These are phyloP conservation scores for Umbilicaria muhlenbergii DNA, from an alignment of 495 filamentous ascomycete genomes.

Conservation along the genomic window DNA sequence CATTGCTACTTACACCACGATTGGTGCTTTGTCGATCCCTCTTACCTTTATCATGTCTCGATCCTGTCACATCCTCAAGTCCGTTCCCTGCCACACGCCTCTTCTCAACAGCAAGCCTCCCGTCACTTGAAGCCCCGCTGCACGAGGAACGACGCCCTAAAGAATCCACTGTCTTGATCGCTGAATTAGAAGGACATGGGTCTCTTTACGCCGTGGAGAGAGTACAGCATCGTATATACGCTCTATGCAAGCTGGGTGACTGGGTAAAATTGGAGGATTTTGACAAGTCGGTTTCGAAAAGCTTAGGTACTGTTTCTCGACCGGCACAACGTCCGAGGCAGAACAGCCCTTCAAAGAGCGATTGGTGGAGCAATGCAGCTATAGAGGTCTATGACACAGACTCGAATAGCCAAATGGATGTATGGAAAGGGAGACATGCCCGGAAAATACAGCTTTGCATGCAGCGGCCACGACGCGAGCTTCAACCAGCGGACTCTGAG, in stretches of 20 bases:
- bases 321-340: conserved; percentile 28
- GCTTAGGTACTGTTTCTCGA: conserved; percentile 21
- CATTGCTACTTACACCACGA: conserved; percentile 5
- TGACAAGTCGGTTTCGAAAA: conserved; percentile 19
- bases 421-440: background rate
- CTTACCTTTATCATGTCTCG: conserved; percentile 11
- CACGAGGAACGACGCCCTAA: background rate
- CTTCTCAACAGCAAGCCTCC: conserved; percentile 7
- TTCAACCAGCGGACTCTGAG: too few relatives aligned
- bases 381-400: conserved; percentile 14
- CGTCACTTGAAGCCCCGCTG: conserved; percentile 1
- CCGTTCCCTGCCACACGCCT: background rate
- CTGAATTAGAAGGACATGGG: conserved; percentile 39
- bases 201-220: conserved; percentile 57
- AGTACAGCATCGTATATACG: conserved; percentile 50
- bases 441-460: too few relatives aligned
- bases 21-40: conserved; percentile 6
- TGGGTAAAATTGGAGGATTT: conserved; percentile 41
- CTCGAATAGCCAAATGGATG: conserved; percentile 24
- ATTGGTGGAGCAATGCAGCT: conserved; percentile 6
- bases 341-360: conserved; percentile 9
- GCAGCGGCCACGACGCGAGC: too few relatives aligned
- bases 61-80: background rate
- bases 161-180: conserved; percentile 40
- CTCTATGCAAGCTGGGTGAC: conserved; percentile 49